Evolutionary conservation across 2,329 filamentous ascomycete species (phyloP), one percentile per base, ranked within the genome.

Genomic region (Cercospora berteroae): DNA sequence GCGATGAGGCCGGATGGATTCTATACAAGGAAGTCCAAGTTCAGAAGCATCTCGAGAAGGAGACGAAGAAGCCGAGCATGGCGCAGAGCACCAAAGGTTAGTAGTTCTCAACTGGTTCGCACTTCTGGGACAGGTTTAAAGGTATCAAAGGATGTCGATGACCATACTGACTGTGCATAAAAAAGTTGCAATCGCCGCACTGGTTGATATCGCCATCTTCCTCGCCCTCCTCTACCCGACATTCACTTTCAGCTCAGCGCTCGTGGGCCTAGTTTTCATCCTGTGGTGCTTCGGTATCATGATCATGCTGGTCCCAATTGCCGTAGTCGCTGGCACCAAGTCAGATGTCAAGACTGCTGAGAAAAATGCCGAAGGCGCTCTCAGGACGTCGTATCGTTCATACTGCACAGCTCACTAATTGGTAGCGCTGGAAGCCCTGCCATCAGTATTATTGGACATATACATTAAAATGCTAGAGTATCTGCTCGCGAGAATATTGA

Each of bases 1-100:
- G 68, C 8, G n/a, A 36, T n/a, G 62, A 67, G 16, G 63, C 44
- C 3, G 68, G 55, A 16, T 70, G 68, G 68, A 39, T 61, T 2
- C 33, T 66, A 8, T 70, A 66, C 33, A 68, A 64, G 27, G 66
- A 67, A 12, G 57, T 66, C 16, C 60, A 61, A 36, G 29, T 62
- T 16, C 60, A 42, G 48, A 36, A 56, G n/a, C n/a, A 55, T 18
- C 12, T 61, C 12, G 64, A 61, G 29, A 13, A 56, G 8, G 59
- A 42, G 50, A 18, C 33, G 25, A 62, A 61, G 31, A 33, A 27
- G 12, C 55, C 39, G 13, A 36, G n/a, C 10, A 33, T 13, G 63
- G 48, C 16, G 39, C 7, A 27, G 55, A 58, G 9, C 5, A 36
- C 55, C 16, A 31, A 13, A 36, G 16, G 27, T 57, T 2, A 57